Base-by-base conservation (phyloP, 2,329 filamentous ascomycete genomes). In the Aspergillus sojae region DNA sequence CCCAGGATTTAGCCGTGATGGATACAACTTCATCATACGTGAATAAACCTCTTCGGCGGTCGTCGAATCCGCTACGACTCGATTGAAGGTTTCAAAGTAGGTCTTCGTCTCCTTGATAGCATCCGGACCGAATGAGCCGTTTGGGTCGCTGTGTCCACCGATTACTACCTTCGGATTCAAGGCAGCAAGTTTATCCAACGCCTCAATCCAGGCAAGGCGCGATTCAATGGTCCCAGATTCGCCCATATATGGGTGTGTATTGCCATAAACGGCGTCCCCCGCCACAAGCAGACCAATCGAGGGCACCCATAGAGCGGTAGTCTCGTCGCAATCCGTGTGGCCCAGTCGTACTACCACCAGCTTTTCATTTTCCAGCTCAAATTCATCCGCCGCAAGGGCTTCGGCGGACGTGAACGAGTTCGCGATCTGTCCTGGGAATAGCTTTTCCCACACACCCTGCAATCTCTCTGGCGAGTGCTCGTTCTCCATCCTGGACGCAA, bases 211-310 rank as follows among this genome's bases (percentile, higher is more conserved):
- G 54, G 36, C 23, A 19, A 43, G 57, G 36, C 63, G 53, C n/a
- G 50, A 36, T 21, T 19, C 7, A 52, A 60, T 45, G 19, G 43
- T 32, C 41, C 54, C 56, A 4, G 62, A 57, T 30, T 65, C 63
- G 0, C 60, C 60, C 16, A 65, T 55, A 36, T 56, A 62, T 21
- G 39, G 63, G 41, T 65, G 63, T 23, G 57, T 60, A 19, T 65
- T 57, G 39, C 57, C 41, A 57, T 65, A 65, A 57, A 65, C 60
- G 19, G 57, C 56, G 32, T 65, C 63, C 4, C 63, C 63, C 19
- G 60, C 56, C 28, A 62, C 52, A 32, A 60, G 57, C 34, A 65
- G n/a, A 9, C 43, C 43, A 45, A 62, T 60, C 16, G 41, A 39
- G n/a, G 63, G 63, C 16, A 60, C 63, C 60, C 56, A 60, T 36